Evolutionary conservation across 495 filamentous ascomycete species (phyloP).

Genomic region (Parachaetomium inaequale): DNA sequence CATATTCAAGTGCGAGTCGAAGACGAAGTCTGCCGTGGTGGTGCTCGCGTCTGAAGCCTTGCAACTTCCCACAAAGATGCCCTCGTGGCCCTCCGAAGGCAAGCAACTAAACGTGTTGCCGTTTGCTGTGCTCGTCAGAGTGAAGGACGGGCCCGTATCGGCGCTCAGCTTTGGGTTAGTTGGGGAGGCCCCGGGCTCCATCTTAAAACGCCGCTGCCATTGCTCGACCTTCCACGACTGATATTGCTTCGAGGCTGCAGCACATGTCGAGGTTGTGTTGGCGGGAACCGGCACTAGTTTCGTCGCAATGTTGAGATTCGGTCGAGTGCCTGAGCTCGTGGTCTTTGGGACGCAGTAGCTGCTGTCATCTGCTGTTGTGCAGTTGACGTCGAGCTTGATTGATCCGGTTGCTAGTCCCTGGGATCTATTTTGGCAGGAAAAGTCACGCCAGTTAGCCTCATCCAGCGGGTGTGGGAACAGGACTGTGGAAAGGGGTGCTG

Average conservation of each 20-base stretch:
- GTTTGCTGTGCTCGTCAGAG: constrained; percentile 30
- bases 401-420: constrained; percentile 36
- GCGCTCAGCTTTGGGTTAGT: neutral
- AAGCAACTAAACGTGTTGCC: constrained; percentile 30
- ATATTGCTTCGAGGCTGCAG: constrained; percentile 26
- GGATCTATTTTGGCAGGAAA: constrained; percentile 24
- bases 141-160: constrained; percentile 40
- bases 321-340: constrained; percentile 12
- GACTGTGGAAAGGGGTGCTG: too few species aligned
- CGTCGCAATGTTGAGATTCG: constrained; percentile 26
- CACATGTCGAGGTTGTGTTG: constrained; percentile 24
- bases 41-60: constrained; percentile 5
- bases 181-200: constrained; percentile 26
- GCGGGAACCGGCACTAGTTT: constrained; percentile 12
- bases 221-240: constrained; percentile 40
- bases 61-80: constrained; percentile 29
- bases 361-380: constrained; percentile 25
- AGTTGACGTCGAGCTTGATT: constrained; percentile 32
- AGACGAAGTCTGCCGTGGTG: constrained; percentile 29
- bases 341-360: constrained; percentile 29
- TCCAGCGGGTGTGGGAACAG: neutral
- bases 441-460: constrained; percentile 10
- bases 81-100: constrained; percentile 19
- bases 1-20: constrained; percentile 33
- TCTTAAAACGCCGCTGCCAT: constrained; percentile 33